Evolutionary conservation across 2,329 filamentous ascomycete species (phyloP), one percentile per base, ranked within the genome.

Genomic region (Sporothrix mexicana): DNA sequence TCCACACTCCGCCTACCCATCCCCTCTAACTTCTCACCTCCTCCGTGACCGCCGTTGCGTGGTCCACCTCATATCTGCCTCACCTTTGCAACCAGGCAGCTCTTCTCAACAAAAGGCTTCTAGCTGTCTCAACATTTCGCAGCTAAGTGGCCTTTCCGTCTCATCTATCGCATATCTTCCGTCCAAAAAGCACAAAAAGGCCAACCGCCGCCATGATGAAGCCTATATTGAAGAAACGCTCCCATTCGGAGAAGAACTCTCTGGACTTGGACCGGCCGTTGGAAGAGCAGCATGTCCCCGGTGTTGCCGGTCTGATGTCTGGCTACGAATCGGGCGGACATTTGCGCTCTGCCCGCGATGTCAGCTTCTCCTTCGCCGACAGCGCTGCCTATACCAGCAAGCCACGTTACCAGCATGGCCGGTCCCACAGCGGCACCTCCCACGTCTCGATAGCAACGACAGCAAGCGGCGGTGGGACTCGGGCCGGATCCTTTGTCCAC

Each of bases 191-290:
- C 36, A 23, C 8, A 13, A n/a, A 30, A 20, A 17, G 12, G 23
- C 17, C 23, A 66, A 82, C 83, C 76, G 80, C 81, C 70, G 85
- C 85, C 76, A 82, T 83, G 73, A 86, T 89, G 75, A 90, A 90
- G 80, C 89, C 89, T 10, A 90, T 91, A 61, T 81, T 91, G 70
- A 90, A 89, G 79, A 90, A 90, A 79, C 79, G 87, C 74, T 81
- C 84, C 49, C 83, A 86, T 67, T 89, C 87, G 76, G 88, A 89
- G 76, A 90, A 89, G 82, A 89, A 85, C 77, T 91, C 89, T 62
- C 80, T 91, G 74, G 89, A 91, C 76, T 79, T 91, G 74, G 87
- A 90, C 78, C 85, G 88, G 61, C 83, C 84, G 23, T 88, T 87
- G 84, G 86, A 88, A 57, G 88, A 90, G 74, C 87, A 88, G 77